phyloP scores from a whole-genome alignment of 192 early-diverging fungal species.

The Glomus cerebriforme region DNA sequence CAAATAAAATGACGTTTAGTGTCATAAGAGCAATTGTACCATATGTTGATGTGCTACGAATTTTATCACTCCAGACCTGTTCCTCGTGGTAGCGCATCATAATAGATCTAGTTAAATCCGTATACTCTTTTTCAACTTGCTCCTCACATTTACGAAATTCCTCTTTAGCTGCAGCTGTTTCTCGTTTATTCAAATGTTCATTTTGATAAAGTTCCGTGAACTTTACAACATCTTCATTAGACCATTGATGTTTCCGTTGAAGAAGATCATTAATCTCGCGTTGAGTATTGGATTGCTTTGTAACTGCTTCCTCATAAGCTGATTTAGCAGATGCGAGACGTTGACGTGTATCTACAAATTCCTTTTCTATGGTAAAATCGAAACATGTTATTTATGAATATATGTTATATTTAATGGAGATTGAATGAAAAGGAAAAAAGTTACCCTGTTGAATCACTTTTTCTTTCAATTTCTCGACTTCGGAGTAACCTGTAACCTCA shows the following conservation, averaged over 20 bases:
- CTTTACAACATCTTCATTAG: constrained; percentile 69
- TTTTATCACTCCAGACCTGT: constrained; percentile 87
- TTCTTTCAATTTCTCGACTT: constrained; percentile 65
- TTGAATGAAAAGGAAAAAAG: no score
- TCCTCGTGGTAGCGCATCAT: constrained; percentile 81
- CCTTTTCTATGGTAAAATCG: constrained; percentile 29
- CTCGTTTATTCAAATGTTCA: constrained; percentile 66
- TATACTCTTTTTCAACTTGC: constrained; percentile 64
- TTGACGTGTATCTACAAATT: constrained; percentile 53
- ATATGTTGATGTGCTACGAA: constrained; percentile 73
- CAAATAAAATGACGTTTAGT: constrained; percentile 66
- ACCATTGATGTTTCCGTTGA: constrained; percentile 79
- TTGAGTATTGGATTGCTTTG: constrained; percentile 61
- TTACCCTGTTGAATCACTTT: constrained; percentile 62
- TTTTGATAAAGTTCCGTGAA: constrained; percentile 74
- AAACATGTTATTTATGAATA: neutral
- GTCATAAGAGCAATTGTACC: constrained; percentile 73
- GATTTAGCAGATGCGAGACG: constrained; percentile 51
- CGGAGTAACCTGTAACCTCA: constrained; percentile 69
- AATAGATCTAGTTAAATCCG: constrained; percentile 66
- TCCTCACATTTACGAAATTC: constrained; percentile 58
- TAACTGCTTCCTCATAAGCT: constrained; percentile 58
- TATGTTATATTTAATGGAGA: no score
- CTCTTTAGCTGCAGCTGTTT: constrained; percentile 46
- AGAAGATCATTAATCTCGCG: constrained; percentile 76